Conservation (phyloP, 2,329 filamentous ascomycete genomes). For the Lachnellula arida region DNA sequence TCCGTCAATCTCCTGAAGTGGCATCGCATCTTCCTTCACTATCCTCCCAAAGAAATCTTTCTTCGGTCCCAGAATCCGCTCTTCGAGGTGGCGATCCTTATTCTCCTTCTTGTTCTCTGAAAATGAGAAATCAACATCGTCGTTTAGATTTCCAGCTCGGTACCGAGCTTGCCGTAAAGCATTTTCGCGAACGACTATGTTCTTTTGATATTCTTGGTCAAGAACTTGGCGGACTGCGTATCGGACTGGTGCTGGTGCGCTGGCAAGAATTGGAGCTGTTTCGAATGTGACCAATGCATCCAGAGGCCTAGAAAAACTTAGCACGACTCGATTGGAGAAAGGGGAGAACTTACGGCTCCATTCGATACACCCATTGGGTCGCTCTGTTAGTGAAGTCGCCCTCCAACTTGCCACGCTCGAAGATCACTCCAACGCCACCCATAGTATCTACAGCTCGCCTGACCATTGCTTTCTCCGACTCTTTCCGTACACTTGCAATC, state of each 20-base stretch:
- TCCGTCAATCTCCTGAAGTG: constrained; percentile 39
- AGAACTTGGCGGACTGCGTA: constrained; percentile 92
- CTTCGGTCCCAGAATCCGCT: constrained; percentile 45
- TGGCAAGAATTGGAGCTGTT: constrained; percentile 51
- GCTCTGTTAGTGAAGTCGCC: constrained; percentile 54
- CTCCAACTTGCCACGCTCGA: constrained; percentile 79
- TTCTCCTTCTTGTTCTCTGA: constrained; percentile 18
- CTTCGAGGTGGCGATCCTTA: constrained; percentile 20
- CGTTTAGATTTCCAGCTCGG: constrained; percentile 43
- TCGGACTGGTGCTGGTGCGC: constrained; percentile 66
- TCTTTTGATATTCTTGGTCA: constrained; percentile 81
- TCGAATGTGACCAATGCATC: constrained; percentile 74
- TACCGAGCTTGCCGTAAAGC: constrained; percentile 62
- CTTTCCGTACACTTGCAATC: constrained; percentile 82
- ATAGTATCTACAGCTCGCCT: constrained; percentile 75
- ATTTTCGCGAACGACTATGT: constrained; percentile 61
- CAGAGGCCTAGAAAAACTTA: constrained; percentile 47
- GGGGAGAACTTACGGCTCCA: constrained; percentile 73
- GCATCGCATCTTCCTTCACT: constrained; percentile 44
- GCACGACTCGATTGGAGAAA: neutral
- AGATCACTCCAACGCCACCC: constrained; percentile 72
- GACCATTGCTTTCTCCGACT: constrained; percentile 78
- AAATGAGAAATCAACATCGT: constrained; percentile 29
- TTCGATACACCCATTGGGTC: constrained; percentile 76
- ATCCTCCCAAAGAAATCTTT: constrained; percentile 83